A percentile compares a stretch with the other conserved stretches of the same genome.
Evolutionary conservation across 257 asterid genomes (phyloP).

Genomic region (Datura wrightii): DNA sequence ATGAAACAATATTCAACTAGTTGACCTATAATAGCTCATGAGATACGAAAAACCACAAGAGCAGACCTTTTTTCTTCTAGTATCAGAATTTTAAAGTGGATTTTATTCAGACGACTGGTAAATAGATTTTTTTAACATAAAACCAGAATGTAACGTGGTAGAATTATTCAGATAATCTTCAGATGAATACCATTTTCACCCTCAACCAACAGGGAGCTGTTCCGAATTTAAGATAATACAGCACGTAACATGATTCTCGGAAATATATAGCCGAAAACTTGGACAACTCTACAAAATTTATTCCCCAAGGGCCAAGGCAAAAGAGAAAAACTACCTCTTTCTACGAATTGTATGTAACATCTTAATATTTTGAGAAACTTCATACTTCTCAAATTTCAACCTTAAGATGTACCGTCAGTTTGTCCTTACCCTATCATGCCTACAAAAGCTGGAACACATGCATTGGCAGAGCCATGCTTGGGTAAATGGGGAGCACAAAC

Average conservation of each 20-base stretch:
- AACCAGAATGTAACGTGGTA: not conserved
- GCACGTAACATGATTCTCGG: not conserved
- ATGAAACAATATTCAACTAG: constrained; percentile 6
- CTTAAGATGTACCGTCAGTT: not conserved
- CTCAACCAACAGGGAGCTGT: constrained; percentile 6
- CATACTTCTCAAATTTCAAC: constrained; percentile 18
- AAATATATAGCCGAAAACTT: not conserved
- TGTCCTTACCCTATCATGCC: not conserved
- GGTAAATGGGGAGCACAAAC: not conserved
- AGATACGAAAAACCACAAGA: constrained; percentile 2
- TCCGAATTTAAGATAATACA: not conserved
- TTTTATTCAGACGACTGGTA: not conserved
- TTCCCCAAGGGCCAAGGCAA: not conserved
- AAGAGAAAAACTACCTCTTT: not conserved
- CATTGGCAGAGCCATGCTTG: not conserved
- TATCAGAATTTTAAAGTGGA: constrained; percentile 7
- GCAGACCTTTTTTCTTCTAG: not conserved
- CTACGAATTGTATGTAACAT: not conserved
- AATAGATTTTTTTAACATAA: not conserved
- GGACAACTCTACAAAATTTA: not conserved
- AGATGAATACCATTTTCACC: not conserved
- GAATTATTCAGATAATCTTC: not conserved
- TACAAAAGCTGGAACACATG: not conserved
- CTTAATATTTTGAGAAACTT: not conserved
- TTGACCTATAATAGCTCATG: not conserved